Conservation (phyloP, 169 alveolate genomes). For the Plasmodium gonderi region DNA sequence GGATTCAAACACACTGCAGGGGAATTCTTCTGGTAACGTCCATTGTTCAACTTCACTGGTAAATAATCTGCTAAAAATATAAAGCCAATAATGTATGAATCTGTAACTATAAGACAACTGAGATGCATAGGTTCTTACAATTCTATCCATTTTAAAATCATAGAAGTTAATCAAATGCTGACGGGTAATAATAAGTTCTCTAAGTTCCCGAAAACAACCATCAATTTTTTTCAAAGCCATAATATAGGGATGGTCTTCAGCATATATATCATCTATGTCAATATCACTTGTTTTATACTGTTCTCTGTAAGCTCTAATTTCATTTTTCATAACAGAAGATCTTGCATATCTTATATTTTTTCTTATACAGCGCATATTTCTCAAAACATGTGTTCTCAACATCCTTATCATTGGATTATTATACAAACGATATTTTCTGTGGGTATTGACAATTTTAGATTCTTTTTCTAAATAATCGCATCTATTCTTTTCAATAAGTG, state of each 20-base stretch:
- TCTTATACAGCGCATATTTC: neutral
- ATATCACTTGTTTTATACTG: neutral
- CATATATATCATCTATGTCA: neutral
- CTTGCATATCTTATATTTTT: no score
- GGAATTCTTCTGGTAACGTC: neutral
- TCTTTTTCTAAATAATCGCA: neutral
- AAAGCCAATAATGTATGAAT: neutral
- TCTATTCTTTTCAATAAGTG: neutral
- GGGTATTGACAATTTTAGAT: neutral
- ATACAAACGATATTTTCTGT: neutral
- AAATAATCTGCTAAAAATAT: neutral
- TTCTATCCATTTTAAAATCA: slow-evolving; percentile 19
- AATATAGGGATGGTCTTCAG: neutral
- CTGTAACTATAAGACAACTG: neutral
- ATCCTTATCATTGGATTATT: neutral
- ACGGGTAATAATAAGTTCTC: neutral
- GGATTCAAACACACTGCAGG: neutral
- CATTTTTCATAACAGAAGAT: neutral
- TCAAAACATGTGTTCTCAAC: neutral
- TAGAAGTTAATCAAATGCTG: neutral
- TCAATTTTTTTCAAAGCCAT: neutral
- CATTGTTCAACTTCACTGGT: neutral
- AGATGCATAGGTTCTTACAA: neutral
- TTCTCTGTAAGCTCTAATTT: neutral
- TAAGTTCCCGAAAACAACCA: neutral